These are phyloP conservation scores for Parasitella parasitica DNA, from an alignment of 371 early-diverging fungal species.

Conservation along the genomic window DNA sequence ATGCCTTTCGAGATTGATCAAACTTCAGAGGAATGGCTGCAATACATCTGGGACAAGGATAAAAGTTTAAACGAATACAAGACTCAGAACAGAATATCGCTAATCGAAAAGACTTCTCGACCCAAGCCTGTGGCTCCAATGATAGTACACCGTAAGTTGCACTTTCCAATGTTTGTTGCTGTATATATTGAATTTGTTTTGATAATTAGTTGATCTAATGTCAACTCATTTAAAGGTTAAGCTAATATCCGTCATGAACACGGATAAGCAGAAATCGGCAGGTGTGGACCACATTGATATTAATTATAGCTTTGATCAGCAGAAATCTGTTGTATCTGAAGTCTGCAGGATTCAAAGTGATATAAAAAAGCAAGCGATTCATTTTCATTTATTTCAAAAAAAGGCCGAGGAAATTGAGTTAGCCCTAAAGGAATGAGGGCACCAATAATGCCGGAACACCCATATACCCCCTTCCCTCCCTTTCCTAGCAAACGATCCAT, in stretches of 20 bases:
- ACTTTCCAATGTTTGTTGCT: neutral
- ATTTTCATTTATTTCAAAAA: neutral
- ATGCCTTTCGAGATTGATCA: neutral
- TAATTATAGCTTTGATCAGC: neutral
- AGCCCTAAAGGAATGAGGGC: no score
- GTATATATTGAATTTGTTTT: neutral
- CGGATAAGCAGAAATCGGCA: neutral
- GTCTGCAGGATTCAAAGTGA: neutral
- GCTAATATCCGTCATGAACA: constrained; percentile 7
- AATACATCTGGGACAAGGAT: neutral
- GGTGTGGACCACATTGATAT: neutral
- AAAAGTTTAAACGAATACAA: neutral
- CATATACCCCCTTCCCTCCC: no score
- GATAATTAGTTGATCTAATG: neutral
- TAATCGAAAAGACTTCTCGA: neutral
- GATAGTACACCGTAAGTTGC: neutral
- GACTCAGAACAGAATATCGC: neutral
- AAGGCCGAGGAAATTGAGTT: no score
- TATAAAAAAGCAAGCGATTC: neutral
- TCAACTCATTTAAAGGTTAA: neutral
- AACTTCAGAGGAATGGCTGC: neutral
- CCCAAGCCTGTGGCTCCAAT: neutral
- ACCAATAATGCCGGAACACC: no score
- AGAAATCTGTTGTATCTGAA: neutral
- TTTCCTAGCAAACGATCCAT: no score